Evolutionary conservation across 352 stramenopile genomes (phyloP).

Genomic region (Chrysophaeum taylorii): DNA sequence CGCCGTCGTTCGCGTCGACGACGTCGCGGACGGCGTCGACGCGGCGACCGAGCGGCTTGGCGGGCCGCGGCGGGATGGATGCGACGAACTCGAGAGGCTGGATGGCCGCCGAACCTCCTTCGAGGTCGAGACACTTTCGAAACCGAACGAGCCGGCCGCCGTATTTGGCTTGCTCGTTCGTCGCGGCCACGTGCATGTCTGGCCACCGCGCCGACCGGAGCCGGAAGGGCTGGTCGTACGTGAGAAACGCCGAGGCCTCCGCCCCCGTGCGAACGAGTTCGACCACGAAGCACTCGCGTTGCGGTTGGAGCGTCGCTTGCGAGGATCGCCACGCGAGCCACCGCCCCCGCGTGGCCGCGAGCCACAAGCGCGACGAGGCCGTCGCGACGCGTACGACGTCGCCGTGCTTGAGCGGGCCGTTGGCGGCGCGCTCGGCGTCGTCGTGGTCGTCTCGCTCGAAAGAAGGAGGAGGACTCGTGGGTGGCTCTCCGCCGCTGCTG

Average conservation of each 20-base stretch:
- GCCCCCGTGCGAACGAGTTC: too few relatives aligned
- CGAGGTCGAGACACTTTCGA: too few relatives aligned
- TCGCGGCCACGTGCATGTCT: neutral
- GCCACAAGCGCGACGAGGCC: neutral
- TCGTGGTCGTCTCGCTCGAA: too few relatives aligned
- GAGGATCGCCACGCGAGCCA: slow-evolving; percentile 2
- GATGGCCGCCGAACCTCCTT: too few relatives aligned
- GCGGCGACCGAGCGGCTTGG: too few relatives aligned
- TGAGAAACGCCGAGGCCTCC: neutral
- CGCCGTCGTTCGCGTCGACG: neutral
- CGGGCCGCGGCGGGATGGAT: too few relatives aligned
- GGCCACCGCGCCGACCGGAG: neutral
- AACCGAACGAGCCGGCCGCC: neutral
- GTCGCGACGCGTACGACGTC: neutral
- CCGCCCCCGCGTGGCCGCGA: neutral
- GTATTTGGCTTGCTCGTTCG: neutral
- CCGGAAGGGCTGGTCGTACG: neutral
- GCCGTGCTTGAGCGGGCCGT: neutral
- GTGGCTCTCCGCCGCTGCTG: too few relatives aligned
- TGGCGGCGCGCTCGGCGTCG: neutral
- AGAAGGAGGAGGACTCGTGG: too few relatives aligned
- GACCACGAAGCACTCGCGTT: too few relatives aligned
- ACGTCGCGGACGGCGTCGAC: neutral
- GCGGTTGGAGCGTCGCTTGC: too few relatives aligned
- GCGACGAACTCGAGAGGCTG: too few relatives aligned